A percentile compares a stretch with the other conserved stretches of the same genome.
Conservation (phyloP, 176 grass and related monocot genomes). For the Paspalum notatum region DNA sequence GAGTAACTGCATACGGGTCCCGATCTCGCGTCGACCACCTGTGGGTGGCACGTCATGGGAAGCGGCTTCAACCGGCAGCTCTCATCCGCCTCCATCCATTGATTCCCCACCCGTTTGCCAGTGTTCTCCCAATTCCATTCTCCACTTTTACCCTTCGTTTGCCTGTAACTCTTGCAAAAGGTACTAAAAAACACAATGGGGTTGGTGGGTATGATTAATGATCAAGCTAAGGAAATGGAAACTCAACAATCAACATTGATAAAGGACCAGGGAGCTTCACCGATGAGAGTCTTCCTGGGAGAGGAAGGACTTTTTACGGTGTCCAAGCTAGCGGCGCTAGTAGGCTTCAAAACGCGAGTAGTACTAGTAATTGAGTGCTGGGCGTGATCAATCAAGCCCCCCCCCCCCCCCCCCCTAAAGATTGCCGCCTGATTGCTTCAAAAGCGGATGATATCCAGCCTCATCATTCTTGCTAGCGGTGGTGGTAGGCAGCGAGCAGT, state of each 20-base stretch:
- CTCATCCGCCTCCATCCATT: background rate
- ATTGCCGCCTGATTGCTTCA: conserved; percentile 42
- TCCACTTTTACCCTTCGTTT: background rate
- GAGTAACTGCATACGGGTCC: background rate
- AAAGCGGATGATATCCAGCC: conserved; percentile 2
- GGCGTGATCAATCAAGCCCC: background rate
- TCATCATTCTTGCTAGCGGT: background rate
- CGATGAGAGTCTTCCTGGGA: too few relatives aligned
- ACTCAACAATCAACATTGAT: too few relatives aligned
- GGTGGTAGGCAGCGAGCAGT: background rate
- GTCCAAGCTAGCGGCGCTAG: too few relatives aligned
- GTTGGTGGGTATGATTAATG: too few relatives aligned
- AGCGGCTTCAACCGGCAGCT: background rate
- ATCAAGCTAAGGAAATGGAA: too few relatives aligned
- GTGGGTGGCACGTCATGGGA: background rate
- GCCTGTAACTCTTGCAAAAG: background rate
- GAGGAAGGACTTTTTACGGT: too few relatives aligned
- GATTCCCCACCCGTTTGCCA: conserved; percentile 2
- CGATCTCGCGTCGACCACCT: background rate
- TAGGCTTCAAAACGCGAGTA: too few relatives aligned
- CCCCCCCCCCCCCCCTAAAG: too few relatives aligned
- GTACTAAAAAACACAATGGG: too few relatives aligned
- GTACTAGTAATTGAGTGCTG: background rate
- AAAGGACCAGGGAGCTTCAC: too few relatives aligned
- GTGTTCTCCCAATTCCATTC: background rate